Conservation (phyloP, 495 filamentous ascomycete species). For the Podospora fimiseda region DNA sequence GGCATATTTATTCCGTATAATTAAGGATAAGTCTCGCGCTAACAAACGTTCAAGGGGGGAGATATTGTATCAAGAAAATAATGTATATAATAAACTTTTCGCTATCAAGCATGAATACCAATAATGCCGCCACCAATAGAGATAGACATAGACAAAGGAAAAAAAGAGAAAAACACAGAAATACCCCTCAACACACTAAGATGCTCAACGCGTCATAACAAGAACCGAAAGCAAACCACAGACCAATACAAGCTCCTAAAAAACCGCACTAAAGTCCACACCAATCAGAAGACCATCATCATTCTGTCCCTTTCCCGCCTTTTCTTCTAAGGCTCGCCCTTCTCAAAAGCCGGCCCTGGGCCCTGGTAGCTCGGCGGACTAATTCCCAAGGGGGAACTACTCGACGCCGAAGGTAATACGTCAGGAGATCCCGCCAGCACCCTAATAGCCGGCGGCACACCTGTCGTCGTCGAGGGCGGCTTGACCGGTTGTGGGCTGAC, state of each 20-base stretch:
- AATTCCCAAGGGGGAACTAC: slow-evolving; percentile 11
- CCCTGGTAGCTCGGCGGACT: slow-evolving; percentile 40
- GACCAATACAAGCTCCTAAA: neutral
- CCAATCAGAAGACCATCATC: too few species aligned
- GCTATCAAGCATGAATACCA: neutral
- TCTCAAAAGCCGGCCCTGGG: slow-evolving; percentile 40
- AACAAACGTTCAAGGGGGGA: too few species aligned
- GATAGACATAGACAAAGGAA: neutral
- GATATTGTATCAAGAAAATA: too few species aligned
- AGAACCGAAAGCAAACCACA: neutral
- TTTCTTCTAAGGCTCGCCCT: slow-evolving; percentile 36
- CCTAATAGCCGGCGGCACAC: slow-evolving; percentile 25
- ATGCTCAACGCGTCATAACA: neutral
- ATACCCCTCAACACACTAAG: neutral
- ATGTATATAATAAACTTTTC: neutral
- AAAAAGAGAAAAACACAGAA: neutral
- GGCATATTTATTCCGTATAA: too few species aligned
- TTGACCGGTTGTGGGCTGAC: slow-evolving; percentile 38
- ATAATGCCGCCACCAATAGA: neutral
- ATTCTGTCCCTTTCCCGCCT: neutral
- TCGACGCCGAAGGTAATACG: neutral
- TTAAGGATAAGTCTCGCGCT: too few species aligned
- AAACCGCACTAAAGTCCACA: too few species aligned
- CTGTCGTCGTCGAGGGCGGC: too few species aligned
- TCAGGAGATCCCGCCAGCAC: slow-evolving; percentile 17